phyloP scores from a whole-genome alignment of 345 rosid genomes.

The Alliaria petiolata region DNA sequence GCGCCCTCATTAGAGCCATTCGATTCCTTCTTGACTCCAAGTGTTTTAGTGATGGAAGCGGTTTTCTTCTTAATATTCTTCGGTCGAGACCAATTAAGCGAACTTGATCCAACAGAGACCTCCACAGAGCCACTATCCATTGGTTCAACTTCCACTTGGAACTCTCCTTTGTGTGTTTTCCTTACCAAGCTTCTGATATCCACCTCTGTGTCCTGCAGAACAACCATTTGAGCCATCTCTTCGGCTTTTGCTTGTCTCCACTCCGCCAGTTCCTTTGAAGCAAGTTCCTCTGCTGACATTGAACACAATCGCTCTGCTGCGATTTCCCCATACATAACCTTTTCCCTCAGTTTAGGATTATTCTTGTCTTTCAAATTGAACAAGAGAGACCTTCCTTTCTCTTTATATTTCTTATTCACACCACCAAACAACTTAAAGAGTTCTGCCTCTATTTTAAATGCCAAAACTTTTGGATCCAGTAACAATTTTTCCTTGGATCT shows the following conservation, averaged over 20 bases:
- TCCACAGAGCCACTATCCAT: constrained; percentile 52
- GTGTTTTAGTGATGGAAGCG: neutral
- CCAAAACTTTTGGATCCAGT: constrained; percentile 50
- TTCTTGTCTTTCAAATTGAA: constrained; percentile 87
- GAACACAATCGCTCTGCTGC: constrained; percentile 64
- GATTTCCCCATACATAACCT: constrained; percentile 71
- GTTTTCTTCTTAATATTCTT: constrained; percentile 33
- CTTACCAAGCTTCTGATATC: constrained; percentile 73
- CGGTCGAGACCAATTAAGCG: constrained; percentile 27
- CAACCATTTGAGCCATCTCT: constrained; percentile 91
- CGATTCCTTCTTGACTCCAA: neutral
- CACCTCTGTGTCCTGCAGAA: constrained; percentile 69
- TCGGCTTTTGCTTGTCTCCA: constrained; percentile 97
- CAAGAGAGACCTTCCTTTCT: constrained; percentile 81
- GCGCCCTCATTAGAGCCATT: constrained; percentile 32
- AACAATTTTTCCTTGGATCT: constrained; percentile 7
- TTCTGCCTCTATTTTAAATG: constrained; percentile 63
- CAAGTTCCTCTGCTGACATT: constrained; percentile 94
- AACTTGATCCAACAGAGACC: constrained; percentile 50
- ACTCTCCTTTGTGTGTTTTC: constrained; percentile 96
- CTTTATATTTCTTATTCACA: constrained; percentile 89
- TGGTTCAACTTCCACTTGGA: constrained; percentile 78
- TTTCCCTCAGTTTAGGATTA: constrained; percentile 84
- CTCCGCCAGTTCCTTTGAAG: constrained; percentile 86
- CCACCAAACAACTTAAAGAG: constrained; percentile 79